A percentile compares a stretch with the other conserved stretches of the same genome.
phyloP scores from a whole-genome alignment of 768 basidiomycete genomes.

The Psilocybe azurescens region DNA sequence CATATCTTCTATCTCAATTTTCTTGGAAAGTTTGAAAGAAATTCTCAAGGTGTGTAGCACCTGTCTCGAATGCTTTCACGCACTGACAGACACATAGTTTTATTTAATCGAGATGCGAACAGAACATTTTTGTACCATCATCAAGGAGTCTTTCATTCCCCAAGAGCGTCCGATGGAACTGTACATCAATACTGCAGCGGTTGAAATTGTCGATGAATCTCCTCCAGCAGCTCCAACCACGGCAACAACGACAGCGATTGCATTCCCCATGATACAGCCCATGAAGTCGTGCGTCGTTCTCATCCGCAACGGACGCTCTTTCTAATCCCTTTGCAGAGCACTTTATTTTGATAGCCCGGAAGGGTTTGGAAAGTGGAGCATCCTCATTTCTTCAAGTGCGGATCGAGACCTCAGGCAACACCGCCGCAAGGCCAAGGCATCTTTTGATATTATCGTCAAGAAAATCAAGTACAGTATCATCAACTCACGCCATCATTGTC shows the following conservation, averaged over 20 bases:
- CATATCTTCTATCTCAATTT: not conserved
- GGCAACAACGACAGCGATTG: constrained; percentile 7
- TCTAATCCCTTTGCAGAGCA: constrained; percentile 34
- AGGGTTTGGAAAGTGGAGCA: constrained; percentile 68
- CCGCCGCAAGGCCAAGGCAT: constrained; percentile 45
- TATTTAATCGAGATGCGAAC: constrained; percentile 15
- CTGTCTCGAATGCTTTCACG: too few relatives aligned
- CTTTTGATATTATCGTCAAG: constrained; percentile 61
- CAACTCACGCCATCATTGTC: not conserved
- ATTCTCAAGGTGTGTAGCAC: constrained; percentile 28
- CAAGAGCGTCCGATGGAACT: constrained; percentile 5
- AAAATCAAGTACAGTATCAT: constrained; percentile 66
- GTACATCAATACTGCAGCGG: not conserved
- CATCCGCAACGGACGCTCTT: not conserved
- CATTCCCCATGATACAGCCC: constrained; percentile 51
- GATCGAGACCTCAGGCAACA: constrained; percentile 52
- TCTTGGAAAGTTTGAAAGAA: constrained; percentile 22
- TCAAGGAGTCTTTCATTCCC: constrained; percentile 23
- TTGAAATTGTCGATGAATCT: not conserved
- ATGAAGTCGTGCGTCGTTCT: constrained; percentile 50
- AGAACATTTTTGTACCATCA: constrained; percentile 13
- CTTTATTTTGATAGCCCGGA: constrained; percentile 61
- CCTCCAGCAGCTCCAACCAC: not conserved
- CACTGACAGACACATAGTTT: constrained; percentile 14
- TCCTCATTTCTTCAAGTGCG: constrained; percentile 58